These are phyloP conservation scores for Rhizopogon hawkerae DNA, from an alignment of 1,284 basidiomycete genomes.

Conservation along the genomic window DNA sequence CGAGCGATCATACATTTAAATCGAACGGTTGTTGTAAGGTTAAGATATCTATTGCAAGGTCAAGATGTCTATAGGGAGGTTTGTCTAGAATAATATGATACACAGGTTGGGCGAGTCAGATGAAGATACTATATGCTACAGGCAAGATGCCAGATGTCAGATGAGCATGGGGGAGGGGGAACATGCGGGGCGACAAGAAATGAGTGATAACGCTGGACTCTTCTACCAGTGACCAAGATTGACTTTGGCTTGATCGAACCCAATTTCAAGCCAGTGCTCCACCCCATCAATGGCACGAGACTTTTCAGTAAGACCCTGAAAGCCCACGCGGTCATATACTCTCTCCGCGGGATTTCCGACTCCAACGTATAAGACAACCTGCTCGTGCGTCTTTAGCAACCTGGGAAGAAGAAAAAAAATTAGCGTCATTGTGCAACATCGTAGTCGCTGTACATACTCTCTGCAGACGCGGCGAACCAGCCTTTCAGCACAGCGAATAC, in stretches of 20 bases:
- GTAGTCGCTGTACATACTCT: slow-evolving; percentile 23
- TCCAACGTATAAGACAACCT: slow-evolving; percentile 44
- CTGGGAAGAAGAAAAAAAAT: slow-evolving; percentile 17
- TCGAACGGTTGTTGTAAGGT: too few relatives aligned
- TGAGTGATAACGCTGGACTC: slow-evolving; percentile 2
- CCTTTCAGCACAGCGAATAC: slow-evolving; percentile 36
- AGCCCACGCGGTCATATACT: slow-evolving; percentile 43
- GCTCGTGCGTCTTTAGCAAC: slow-evolving; percentile 27
- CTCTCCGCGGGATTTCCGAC: slow-evolving; percentile 33
- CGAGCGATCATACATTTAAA: slow-evolving; percentile 7
- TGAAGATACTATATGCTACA: neutral
- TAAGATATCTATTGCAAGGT: too few relatives aligned
- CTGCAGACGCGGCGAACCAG: slow-evolving; percentile 36
- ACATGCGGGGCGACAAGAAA: neutral
- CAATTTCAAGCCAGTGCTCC: slow-evolving; percentile 44
- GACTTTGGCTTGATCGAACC: slow-evolving; percentile 34
- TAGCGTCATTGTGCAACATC: neutral
- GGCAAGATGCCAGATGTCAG: neutral
- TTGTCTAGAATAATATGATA: neutral
- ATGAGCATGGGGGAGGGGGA: neutral
- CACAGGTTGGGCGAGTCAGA: too few relatives aligned
- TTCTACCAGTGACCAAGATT: slow-evolving; percentile 42
- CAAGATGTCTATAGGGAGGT: too few relatives aligned
- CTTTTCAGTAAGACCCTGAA: slow-evolving; percentile 31
- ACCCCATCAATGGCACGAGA: slow-evolving; percentile 21